These are phyloP conservation scores for Borealophlyctis nickersoniae DNA, from an alignment of 192 early-diverging fungal genomes.

Conservation along the genomic window DNA sequence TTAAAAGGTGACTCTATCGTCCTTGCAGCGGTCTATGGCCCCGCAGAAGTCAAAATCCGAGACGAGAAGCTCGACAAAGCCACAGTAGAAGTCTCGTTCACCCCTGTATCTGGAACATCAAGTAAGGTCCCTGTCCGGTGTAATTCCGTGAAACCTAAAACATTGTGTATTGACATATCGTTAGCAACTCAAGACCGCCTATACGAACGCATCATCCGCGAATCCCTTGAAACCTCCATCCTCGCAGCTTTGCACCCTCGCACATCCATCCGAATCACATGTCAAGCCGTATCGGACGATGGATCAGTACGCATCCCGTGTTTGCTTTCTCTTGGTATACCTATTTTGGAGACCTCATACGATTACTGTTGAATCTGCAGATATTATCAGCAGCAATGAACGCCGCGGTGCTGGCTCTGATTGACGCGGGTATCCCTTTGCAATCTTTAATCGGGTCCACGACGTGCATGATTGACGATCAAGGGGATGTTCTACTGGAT, in stretches of 20 bases:
- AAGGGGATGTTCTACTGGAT: constrained; percentile 68
- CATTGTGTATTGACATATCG: too few relatives aligned
- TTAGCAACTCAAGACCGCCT: constrained; percentile 69
- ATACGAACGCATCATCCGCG: constrained; percentile 64
- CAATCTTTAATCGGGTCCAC: constrained; percentile 66
- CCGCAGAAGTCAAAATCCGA: constrained; percentile 76
- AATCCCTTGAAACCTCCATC: constrained; percentile 73
- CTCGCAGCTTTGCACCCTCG: constrained; percentile 80
- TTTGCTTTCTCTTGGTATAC: neutral
- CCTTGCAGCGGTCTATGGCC: constrained; percentile 79
- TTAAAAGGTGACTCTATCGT: constrained; percentile 67
- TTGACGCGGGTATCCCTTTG: constrained; percentile 89
- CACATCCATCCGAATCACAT: constrained; percentile 79
- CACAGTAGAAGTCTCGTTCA: constrained; percentile 73
- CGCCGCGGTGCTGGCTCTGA: constrained; percentile 75
- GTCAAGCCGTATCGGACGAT: constrained; percentile 82
- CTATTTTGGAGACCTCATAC: neutral
- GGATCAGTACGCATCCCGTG: constrained; percentile 62
- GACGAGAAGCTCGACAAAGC: constrained; percentile 91
- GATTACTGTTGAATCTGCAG: constrained; percentile 26
- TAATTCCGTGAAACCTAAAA: neutral
- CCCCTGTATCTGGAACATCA: constrained; percentile 63
- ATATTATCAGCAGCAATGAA: constrained; percentile 77
- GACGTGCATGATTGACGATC: constrained; percentile 61
- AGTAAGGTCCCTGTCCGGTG: constrained; percentile 26